phyloP scores from a whole-genome alignment of 116 monocot species.

The Iris pallida region DNA sequence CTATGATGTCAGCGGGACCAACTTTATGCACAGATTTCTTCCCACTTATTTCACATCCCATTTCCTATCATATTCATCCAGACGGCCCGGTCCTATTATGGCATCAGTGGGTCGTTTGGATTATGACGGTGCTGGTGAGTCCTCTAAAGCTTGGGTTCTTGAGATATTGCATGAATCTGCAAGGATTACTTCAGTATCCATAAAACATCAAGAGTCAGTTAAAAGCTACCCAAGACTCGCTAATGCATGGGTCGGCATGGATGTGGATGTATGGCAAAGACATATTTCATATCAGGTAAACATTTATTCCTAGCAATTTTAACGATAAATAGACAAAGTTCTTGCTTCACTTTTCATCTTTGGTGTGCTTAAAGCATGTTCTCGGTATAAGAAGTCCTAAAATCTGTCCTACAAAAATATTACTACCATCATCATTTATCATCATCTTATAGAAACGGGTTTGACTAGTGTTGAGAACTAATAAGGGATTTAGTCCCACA shows the following conservation, averaged over 20 bases:
- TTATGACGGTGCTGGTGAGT: slow-evolving; percentile 2
- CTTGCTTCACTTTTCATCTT: too few species aligned
- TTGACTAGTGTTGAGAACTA: too few species aligned
- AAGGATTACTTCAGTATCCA: neutral
- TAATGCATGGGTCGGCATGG: slow-evolving; percentile 16
- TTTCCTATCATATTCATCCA: slow-evolving; percentile 6
- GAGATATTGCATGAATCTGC: slow-evolving; percentile 14
- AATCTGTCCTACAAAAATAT: too few species aligned
- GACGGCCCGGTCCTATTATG: neutral
- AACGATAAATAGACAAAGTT: too few species aligned
- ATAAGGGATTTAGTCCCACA: too few species aligned
- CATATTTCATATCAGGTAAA: slow-evolving; percentile 12
- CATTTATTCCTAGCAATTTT: too few species aligned
- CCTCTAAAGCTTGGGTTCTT: neutral
- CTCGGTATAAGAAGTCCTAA: too few species aligned
- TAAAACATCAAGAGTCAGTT: slow-evolving; percentile 9
- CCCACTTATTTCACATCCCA: neutral
- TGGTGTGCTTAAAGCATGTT: too few species aligned
- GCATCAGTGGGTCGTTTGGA: slow-evolving; percentile 3
- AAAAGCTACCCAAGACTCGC: slow-evolving; percentile 5
- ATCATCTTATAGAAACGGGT: too few species aligned
- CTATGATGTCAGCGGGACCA: neutral
- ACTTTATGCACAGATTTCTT: neutral
- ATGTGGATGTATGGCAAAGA: slow-evolving; percentile 9
- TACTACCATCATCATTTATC: too few species aligned